Evolutionary conservation across 768 basidiomycete species (phyloP).

Genomic region (Pleurotus sapidus): DNA sequence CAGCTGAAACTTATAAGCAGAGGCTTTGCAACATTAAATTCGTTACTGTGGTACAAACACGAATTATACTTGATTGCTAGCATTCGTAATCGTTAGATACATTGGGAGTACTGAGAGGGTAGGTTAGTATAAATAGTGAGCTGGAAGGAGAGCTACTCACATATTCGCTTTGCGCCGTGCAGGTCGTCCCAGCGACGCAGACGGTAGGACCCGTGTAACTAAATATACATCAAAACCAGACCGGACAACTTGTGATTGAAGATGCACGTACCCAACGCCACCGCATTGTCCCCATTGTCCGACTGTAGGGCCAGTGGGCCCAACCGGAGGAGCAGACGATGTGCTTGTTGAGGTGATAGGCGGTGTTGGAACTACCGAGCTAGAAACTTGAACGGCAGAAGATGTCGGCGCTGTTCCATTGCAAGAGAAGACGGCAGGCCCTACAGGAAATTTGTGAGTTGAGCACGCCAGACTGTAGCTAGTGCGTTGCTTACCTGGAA

Average conservation of each 20-base stretch:
- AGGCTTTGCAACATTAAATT: too few relatives aligned
- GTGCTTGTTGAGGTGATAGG: background rate
- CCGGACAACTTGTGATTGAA: background rate
- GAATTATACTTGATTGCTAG: too few relatives aligned
- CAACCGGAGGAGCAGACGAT: background rate
- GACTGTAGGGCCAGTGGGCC: background rate
- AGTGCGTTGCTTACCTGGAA: background rate
- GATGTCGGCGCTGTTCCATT: background rate
- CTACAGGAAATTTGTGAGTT: background rate
- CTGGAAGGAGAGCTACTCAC: background rate
- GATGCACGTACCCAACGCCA: slow-evolving; percentile 34
- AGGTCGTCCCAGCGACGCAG: slow-evolving; percentile 33
- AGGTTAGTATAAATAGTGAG: background rate
- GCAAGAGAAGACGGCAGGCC: background rate
- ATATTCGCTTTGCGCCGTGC: slow-evolving; percentile 31
- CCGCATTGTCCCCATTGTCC: slow-evolving; percentile 45
- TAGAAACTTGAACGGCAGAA: too few relatives aligned
- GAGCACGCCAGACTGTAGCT: too few relatives aligned
- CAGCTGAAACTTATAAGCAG: too few relatives aligned
- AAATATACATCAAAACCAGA: background rate
- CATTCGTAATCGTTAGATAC: background rate
- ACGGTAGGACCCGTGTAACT: slow-evolving; percentile 33
- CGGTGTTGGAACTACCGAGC: background rate
- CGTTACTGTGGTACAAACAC: too few relatives aligned
- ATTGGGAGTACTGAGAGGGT: background rate